These are phyloP conservation scores for Lactifluus subvellereus DNA, from an alignment of 768 basidiomycete genomes.

Conservation along the genomic window DNA sequence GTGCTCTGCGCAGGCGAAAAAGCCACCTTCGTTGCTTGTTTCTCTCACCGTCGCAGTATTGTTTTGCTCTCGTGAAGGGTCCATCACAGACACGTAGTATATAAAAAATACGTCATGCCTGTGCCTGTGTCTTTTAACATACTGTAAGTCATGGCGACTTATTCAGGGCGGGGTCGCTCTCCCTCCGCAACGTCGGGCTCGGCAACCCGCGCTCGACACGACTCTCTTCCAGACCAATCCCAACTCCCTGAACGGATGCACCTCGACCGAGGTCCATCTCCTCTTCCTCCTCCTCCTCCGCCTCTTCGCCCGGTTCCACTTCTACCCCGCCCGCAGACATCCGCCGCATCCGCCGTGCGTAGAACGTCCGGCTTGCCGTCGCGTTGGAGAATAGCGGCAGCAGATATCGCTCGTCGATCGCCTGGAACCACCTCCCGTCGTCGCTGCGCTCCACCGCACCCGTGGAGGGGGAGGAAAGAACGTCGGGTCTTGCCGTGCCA, in stretches of 20 bases:
- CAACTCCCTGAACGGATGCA: conserved; percentile 33
- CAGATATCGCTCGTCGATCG: conserved; percentile 89
- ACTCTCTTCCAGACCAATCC: conserved; percentile 28
- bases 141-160: conserved; percentile 8
- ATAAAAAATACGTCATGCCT: neutral
- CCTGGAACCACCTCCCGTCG: conserved; percentile 94
- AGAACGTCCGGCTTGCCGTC: conserved; percentile 81
- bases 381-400: conserved; percentile 91
- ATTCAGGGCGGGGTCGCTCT: conserved; percentile 16
- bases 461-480: neutral
- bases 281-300: conserved; percentile 25
- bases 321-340: conserved; percentile 30
- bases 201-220: conserved; percentile 20
- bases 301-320: conserved; percentile 17
- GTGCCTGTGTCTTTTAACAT: neutral
- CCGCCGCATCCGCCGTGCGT: conserved; percentile 66
- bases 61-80: neutral
- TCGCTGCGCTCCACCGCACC: conserved; percentile 34
- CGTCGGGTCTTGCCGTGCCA: conserved; percentile 2
- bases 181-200: conserved; percentile 24
- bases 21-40: neutral
- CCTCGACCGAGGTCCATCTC: conserved; percentile 35
- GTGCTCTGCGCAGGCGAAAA: neutral
- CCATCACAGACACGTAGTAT: neutral
- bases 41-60: neutral